Evolutionary conservation across 2,329 filamentous ascomycete species (phyloP), one percentile per base, ranked within the genome.

Genomic region (Penicillium sp.): DNA sequence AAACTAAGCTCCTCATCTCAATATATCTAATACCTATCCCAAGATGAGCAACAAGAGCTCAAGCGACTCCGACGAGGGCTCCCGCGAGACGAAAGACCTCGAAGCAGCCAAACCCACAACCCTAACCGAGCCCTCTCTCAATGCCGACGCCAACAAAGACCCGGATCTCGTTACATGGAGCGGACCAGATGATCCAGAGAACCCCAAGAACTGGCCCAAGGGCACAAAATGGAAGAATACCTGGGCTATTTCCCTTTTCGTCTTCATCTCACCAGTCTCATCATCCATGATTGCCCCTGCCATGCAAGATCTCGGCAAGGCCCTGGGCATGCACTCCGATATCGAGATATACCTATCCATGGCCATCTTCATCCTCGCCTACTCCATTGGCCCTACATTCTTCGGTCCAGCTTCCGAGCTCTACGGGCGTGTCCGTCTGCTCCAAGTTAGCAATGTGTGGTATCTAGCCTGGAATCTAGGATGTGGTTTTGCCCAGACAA

Each of bases 381-480:
- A 78, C 65, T 78, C 78, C 16, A 60, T 82, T 39, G 79, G 77
- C 1, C 80, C 79, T 1, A 70, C 81, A 19, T 69, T 78, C 58
- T 70, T 78, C 51, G 79, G 75, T 4, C 81, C 79, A 0, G 62
- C 81, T 7, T 81, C 77, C 19, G 82, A 83, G 65, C 69, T 82
- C 13, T 83, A 78, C 61, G 82, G 82, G 9, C 77, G 82, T 16
- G 76, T 79, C 8, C 70, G 76, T 7, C 71, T 83, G 4, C 69
- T 84, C 6, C 82, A 83, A 60, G 55, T 76, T 8, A 72, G 79
- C 1, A 84, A 82, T 63, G 57, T 83, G 29, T 73, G 79, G 59
- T 83, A 78, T 63, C 63, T 83, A 21, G 68, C 78, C 23, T 87
- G 83, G 70, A 85, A 83, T 64, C 72, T 82, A 27, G 82, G 76